phyloP scores from a whole-genome alignment of 2,329 filamentous ascomycete species.

The Ophiognomonia clavigignenti-juglandacearum region DNA sequence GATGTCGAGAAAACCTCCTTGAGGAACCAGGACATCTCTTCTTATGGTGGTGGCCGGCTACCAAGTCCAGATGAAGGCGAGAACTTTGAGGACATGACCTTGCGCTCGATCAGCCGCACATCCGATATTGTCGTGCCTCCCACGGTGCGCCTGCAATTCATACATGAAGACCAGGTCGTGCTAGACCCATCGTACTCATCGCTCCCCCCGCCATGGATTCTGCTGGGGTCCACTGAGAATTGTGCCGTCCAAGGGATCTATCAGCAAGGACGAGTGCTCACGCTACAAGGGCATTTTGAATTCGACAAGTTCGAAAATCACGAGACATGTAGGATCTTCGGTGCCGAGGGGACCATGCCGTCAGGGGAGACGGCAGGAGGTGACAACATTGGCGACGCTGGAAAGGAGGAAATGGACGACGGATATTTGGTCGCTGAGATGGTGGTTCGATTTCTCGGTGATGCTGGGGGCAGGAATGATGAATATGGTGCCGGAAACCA shows the following conservation, averaged over 20 bases:
- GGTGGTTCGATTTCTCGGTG: slow-evolving; percentile 3
- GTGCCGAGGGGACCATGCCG: neutral
- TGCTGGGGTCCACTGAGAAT: slow-evolving; percentile 10
- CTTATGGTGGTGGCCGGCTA: neutral
- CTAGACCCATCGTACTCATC: neutral
- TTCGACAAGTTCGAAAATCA: slow-evolving; percentile 10
- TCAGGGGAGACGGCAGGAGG: neutral
- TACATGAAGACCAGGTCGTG: slow-evolving; percentile 10
- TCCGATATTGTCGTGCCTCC: too few relatives aligned
- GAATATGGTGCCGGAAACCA: too few relatives aligned
- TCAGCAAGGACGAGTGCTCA: slow-evolving; percentile 6
- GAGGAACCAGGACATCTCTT: too few relatives aligned
- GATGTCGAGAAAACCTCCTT: too few relatives aligned
- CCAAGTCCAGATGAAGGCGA: slow-evolving; percentile 7
- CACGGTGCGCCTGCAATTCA: slow-evolving; percentile 6
- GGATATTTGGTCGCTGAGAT: slow-evolving; percentile 6
- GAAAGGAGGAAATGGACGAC: neutral
- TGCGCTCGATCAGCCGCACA: too few relatives aligned
- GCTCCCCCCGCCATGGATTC: slow-evolving; percentile 1
- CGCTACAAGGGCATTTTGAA: slow-evolving; percentile 12
- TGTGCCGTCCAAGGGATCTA: slow-evolving; percentile 10
- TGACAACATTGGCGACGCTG: neutral
- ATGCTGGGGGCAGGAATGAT: neutral
- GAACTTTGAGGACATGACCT: too few relatives aligned
- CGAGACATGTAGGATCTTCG: slow-evolving; percentile 11